A percentile compares a stretch with the other conserved stretches of the same genome.
Evolutionary conservation across 495 filamentous ascomycete genomes (phyloP).

Genomic region (Annulohypoxylon stygium): DNA sequence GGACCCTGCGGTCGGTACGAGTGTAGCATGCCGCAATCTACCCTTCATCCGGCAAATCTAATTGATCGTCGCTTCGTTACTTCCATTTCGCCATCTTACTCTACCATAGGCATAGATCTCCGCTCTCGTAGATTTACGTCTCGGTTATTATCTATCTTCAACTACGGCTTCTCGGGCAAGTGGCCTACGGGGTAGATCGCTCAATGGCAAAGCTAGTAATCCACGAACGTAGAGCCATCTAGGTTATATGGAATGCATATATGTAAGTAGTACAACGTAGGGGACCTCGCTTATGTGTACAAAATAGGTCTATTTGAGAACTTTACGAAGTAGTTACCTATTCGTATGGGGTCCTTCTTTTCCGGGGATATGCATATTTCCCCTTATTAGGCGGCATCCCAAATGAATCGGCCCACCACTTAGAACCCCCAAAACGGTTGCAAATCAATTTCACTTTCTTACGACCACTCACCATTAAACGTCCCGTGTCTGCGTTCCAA

Average conservation of each 20-base stretch:
- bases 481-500: slow-evolving; percentile 35
- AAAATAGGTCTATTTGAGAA: slow-evolving; percentile 8
- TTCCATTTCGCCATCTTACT: slow-evolving; percentile 31
- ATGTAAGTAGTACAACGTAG: slow-evolving; percentile 7
- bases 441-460: slow-evolving; percentile 45
- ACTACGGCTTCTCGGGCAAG: slow-evolving; percentile 15
- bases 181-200: slow-evolving; percentile 3
- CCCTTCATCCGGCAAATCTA: slow-evolving; percentile 46
- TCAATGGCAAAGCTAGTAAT: slow-evolving; percentile 10
- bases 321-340: slow-evolving; percentile 35
- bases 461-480: slow-evolving; percentile 31
- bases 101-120: slow-evolving; percentile 35
- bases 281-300: slow-evolving; percentile 12
- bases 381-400: slow-evolving; percentile 50
- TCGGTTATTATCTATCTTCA: slow-evolving; percentile 19
- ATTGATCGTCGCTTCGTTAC: slow-evolving; percentile 44
- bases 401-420: slow-evolving; percentile 49
- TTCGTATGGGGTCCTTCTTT: slow-evolving; percentile 36
- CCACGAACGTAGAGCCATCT: slow-evolving; percentile 4
- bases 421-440: slow-evolving; percentile 39
- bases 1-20: slow-evolving; percentile 39
- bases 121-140: background rate
- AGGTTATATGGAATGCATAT: background rate
- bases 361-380: slow-evolving; percentile 48
- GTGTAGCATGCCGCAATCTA: slow-evolving; percentile 25